phyloP scores from a whole-genome alignment of 208 protist genomes.

The Acanthamoeba castellanii region DNA sequence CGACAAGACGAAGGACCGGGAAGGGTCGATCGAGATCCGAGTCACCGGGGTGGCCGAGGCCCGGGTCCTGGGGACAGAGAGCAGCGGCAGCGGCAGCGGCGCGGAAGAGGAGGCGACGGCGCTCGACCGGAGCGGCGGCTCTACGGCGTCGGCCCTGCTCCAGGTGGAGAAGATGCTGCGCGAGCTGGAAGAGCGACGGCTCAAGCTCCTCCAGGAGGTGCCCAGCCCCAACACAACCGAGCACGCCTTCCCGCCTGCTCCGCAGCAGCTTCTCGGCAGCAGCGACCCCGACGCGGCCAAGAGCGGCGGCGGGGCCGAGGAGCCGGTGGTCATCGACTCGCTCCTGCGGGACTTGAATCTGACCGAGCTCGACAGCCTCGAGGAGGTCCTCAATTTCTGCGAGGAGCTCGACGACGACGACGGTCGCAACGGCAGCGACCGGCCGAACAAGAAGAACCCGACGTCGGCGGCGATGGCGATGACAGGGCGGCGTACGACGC shows the following conservation, averaged over 20 bases:
- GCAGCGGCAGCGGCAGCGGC: too few relatives aligned
- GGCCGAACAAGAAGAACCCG: too few relatives aligned
- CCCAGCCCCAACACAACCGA: neutral
- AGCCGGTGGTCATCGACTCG: neutral
- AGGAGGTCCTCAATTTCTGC: conserved; percentile 36
- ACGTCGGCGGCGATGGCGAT: neutral
- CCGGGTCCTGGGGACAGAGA: too few relatives aligned
- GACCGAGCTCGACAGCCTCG: conserved; percentile 17
- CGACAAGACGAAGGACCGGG: neutral
- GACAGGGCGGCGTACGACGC: neutral
- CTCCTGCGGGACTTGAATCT: neutral
- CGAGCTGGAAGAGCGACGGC: conserved; percentile 41
- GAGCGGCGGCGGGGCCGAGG: neutral
- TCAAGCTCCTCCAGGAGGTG: neutral
- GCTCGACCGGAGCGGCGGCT: neutral
- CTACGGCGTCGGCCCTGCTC: neutral
- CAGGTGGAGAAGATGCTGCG: conserved; percentile 58
- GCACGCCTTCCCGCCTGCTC: neutral
- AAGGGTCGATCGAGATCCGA: neutral
- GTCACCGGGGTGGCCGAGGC: neutral
- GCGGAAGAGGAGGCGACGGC: neutral
- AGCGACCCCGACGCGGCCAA: neutral
- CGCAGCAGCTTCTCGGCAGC: neutral
- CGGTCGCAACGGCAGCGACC: neutral
- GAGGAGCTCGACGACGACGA: neutral